Evolutionary conservation across 352 stramenopile genomes (phyloP).

Genomic region (Phytophthora chlamydospora): DNA sequence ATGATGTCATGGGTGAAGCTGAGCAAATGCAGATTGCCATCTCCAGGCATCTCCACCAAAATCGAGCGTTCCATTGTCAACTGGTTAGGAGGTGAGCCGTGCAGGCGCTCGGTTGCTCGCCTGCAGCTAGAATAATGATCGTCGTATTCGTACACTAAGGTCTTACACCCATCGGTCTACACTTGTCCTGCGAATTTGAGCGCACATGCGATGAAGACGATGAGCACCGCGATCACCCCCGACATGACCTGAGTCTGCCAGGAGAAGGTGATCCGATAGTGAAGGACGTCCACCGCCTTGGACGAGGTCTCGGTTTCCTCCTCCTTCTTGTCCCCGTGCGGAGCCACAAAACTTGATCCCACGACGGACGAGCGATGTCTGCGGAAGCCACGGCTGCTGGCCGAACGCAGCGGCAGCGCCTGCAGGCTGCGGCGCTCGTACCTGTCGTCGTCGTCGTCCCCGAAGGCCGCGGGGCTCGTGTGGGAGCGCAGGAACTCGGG

Average conservation of each 20-base stretch:
- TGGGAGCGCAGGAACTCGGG: constrained; percentile 34
- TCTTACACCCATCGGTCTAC: constrained; percentile 27
- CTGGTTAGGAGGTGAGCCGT: constrained; percentile 19
- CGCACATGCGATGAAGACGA: constrained; percentile 24
- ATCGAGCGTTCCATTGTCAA: constrained; percentile 17
- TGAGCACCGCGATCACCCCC: constrained; percentile 22
- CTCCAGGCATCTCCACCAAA: too few species aligned
- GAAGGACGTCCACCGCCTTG: constrained; percentile 8
- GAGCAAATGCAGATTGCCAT: too few species aligned
- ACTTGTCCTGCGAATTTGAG: constrained; percentile 26
- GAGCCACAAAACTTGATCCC: not conserved
- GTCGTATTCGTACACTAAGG: constrained; percentile 31
- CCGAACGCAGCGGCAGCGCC: constrained; percentile 1
- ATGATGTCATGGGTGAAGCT: not conserved
- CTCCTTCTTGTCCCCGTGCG: constrained; percentile 1
- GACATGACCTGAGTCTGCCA: constrained; percentile 31
- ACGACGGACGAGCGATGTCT: constrained; percentile 22
- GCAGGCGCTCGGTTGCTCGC: not conserved
- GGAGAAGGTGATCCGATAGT: constrained; percentile 21
- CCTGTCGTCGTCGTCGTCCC: constrained; percentile 13
- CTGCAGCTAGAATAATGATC: constrained; percentile 25
- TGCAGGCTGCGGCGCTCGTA: constrained; percentile 37
- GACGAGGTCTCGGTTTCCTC: constrained; percentile 2
- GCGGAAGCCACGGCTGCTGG: constrained; percentile 18
- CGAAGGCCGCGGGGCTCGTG: constrained; percentile 24